Conservation (phyloP, 345 rosid species). For the Populus nigra region DNA sequence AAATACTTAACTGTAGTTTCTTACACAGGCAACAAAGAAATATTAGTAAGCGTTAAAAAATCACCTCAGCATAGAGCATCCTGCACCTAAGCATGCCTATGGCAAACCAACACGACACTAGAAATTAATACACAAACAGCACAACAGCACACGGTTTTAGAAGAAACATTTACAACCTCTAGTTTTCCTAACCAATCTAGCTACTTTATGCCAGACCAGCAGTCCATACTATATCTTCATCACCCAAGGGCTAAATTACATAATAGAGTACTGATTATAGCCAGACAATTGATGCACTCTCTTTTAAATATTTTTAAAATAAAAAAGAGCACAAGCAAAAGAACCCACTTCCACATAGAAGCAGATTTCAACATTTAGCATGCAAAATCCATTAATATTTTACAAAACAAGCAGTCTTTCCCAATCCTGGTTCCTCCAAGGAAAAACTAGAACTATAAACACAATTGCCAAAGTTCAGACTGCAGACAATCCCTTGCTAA, state of each 20-base stretch:
- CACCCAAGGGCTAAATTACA: too few species aligned
- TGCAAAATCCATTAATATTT: too few species aligned
- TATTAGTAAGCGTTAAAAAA: background rate
- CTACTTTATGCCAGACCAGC: background rate
- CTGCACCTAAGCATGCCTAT: background rate
- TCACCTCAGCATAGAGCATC: background rate
- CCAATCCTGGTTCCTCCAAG: background rate
- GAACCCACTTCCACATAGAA: too few species aligned
- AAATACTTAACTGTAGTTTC: too few species aligned
- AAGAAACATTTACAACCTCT: background rate
- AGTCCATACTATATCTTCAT: too few species aligned
- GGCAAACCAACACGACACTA: background rate
- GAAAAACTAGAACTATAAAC: background rate
- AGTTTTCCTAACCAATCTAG: background rate
- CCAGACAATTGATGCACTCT: too few species aligned
- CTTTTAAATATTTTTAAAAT: too few species aligned
- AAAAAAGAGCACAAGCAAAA: too few species aligned
- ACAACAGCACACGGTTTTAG: background rate
- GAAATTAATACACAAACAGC: background rate
- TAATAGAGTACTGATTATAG: too few species aligned
- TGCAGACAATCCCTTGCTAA: conserved; percentile 4
- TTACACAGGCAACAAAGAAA: background rate
- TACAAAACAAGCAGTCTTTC: background rate
- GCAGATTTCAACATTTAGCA: too few species aligned
- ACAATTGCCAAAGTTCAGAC: conserved; percentile 10